These are phyloP conservation scores for Globisporangium cystogenes DNA, from an alignment of 352 stramenopile genomes.

Conservation along the genomic window DNA sequence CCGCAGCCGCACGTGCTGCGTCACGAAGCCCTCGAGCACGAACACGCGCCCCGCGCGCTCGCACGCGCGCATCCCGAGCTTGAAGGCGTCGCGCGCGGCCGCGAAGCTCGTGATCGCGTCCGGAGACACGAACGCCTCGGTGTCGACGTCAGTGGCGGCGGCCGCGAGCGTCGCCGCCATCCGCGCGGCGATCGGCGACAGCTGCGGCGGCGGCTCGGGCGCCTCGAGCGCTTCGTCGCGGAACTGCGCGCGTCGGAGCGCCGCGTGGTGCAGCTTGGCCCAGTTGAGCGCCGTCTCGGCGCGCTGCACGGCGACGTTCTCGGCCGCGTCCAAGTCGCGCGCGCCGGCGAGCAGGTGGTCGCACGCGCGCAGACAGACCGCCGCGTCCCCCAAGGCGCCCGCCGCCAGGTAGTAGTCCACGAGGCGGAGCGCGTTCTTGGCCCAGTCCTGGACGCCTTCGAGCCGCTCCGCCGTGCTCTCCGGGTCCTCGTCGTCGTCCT, in stretches of 20 bases:
- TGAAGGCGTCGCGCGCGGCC: conserved; percentile 54
- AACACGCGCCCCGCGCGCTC: conserved; percentile 36
- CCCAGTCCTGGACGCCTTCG: conserved; percentile 39
- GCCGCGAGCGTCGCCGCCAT: conserved; percentile 22
- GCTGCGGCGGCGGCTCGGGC: neutral
- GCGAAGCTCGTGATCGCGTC: conserved; percentile 36
- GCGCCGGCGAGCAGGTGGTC: conserved; percentile 26
- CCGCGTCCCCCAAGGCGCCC: conserved; percentile 34
- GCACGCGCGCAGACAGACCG: conserved; percentile 37
- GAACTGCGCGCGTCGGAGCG: conserved; percentile 34
- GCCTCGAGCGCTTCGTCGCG: conserved; percentile 17
- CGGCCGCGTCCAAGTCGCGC: conserved; percentile 8
- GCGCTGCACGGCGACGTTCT: conserved; percentile 18
- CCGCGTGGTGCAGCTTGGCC: conserved; percentile 42
- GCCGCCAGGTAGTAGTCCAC: conserved; percentile 58
- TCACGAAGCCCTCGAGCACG: conserved; percentile 66
- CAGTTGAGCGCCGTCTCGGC: conserved; percentile 46
- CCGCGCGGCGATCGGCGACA: conserved; percentile 5
- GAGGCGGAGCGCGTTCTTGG: conserved; percentile 45
- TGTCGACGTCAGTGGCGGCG: neutral
- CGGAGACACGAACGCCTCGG: conserved; percentile 23
- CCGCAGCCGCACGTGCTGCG: conserved; percentile 45
- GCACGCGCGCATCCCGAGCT: conserved; percentile 41
- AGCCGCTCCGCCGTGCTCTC: conserved; percentile 5
- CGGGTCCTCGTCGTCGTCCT: neutral